Evolutionary conservation across 2,329 filamentous ascomycete genomes (phyloP), one percentile per base, ranked within the genome.

Genomic region (Neoarthrinium moseri): DNA sequence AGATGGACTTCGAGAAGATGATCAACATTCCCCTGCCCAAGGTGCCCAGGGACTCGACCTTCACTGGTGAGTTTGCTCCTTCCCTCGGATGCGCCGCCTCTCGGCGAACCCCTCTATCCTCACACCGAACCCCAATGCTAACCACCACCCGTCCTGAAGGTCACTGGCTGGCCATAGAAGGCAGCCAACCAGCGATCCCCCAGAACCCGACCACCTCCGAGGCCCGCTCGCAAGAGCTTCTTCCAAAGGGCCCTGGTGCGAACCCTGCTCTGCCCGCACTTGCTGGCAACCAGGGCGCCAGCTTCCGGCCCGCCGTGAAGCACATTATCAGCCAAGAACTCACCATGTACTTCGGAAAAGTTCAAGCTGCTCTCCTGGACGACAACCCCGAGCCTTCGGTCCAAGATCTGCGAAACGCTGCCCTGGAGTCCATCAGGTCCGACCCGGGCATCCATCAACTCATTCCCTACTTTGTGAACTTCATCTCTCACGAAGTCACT

Each of bases 1-100:
- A 99, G 73, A 86, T 97, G 45, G 94, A 99, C 68, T 97, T 99
- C 63, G 94, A 99, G 73, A 97, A 97, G 74, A 75, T 99, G 55
- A 96, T 99, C 65, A 99, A 99, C 70, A 91, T 91, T 53, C 89
- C 94, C 4, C 70, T 99, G 55, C 94, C 94, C 21, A 96, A 95
- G 67, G 91, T 99, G 23, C 94, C 94, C 26, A 80, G 92, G 40
- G 94, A 99, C 66, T 87, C 94, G 58, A 89, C 84, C 50, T 92
- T 96, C 62, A 97, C 92, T 32, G 87, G 90, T 92, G 72, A 46
- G 77, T 34, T n/a, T n/a, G n/a, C n/a, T n/a, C n/a, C n/a, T n/a
- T n/a, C n/a, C n/a, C n/a, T n/a, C n/a, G n/a, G n/a, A n/a, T n/a
- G n/a, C n/a, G n/a, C n/a, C n/a, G n/a, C n/a, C n/a, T n/a, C n/a